Evolutionary conservation across 2,329 filamentous ascomycete species (phyloP).

Genomic region (Corynespora cassiicola): DNA sequence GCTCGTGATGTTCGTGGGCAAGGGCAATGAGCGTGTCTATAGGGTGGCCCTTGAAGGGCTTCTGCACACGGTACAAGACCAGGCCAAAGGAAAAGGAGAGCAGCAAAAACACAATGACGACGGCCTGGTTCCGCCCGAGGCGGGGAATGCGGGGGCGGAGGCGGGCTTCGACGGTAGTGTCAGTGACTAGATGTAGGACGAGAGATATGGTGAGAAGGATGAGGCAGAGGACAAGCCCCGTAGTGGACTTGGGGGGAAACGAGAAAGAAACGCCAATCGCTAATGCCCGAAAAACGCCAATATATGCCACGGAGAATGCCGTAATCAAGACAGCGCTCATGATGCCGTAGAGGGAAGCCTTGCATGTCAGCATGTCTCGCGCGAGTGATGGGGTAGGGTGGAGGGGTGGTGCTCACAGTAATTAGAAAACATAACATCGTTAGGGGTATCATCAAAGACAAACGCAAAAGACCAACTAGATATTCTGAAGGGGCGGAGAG

Average conservation of each 20-base stretch:
- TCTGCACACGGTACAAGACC: constrained; percentile 46
- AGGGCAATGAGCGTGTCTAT: constrained; percentile 62
- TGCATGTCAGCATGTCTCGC: constrained; percentile 14
- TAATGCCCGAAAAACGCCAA: constrained; percentile 38
- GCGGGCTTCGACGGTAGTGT: constrained; percentile 35
- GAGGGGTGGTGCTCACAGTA: constrained; percentile 36
- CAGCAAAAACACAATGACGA: constrained; percentile 46
- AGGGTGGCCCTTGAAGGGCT: constrained; percentile 56
- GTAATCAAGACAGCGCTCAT: constrained; percentile 40
- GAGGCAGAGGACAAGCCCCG: constrained; percentile 34
- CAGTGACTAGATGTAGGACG: constrained; percentile 35
- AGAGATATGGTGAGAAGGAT: constrained; percentile 39
- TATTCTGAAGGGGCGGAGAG: constrained; percentile 38
- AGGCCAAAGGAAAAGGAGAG: constrained; percentile 43
- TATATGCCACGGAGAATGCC: constrained; percentile 43
- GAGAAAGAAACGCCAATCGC: constrained; percentile 39
- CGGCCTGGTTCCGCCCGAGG: constrained; percentile 37
- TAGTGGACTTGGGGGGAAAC: constrained; percentile 42
- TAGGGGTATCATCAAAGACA: constrained; percentile 46
- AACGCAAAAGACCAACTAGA: constrained; percentile 39
- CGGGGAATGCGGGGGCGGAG: constrained; percentile 36
- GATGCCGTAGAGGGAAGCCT: constrained; percentile 42
- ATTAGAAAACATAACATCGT: constrained; percentile 43
- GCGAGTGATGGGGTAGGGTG: too few relatives aligned
- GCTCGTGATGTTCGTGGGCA: constrained; percentile 55